Conservation (phyloP, 2,329 filamentous ascomycete genomes). For the Pseudogymnoascus sp. region DNA sequence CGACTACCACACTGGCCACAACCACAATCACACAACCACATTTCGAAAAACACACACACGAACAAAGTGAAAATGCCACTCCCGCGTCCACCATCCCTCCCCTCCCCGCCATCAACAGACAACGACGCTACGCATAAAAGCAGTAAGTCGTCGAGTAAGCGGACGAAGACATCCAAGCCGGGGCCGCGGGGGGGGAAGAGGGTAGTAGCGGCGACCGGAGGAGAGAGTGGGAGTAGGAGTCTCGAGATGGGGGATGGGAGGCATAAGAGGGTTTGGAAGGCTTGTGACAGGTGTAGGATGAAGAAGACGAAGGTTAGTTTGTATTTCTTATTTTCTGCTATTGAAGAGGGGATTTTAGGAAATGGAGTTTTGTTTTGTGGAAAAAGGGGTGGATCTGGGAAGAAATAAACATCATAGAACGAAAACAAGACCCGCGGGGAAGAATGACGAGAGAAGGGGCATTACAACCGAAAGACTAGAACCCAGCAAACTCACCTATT, state of each 20-base stretch:
- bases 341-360: not conserved
- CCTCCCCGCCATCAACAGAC: not conserved
- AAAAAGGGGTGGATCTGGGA: too few relatives aligned
- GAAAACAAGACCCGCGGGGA: too few relatives aligned
- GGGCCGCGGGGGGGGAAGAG: not conserved
- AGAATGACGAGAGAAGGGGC: not conserved
- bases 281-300: slow-evolving; percentile 60
- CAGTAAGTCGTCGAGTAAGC: not conserved
- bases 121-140: not conserved
- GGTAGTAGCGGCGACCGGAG: not conserved
- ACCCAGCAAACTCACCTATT: slow-evolving; percentile 8
- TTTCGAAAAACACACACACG: too few relatives aligned
- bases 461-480: not conserved
- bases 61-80: not conserved
- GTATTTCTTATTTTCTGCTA: slow-evolving; percentile 14
- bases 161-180: not conserved
- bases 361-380: too few relatives aligned
- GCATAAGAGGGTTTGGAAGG: slow-evolving; percentile 62
- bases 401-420: too few relatives aligned
- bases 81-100: not conserved
- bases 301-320: slow-evolving; percentile 59
- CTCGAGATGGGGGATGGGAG: slow-evolving; percentile 39
- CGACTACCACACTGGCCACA: too few relatives aligned
- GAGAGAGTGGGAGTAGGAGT: not conserved
- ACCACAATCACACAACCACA: too few relatives aligned